These are phyloP conservation scores for Sextonia rubra DNA, from an alignment of 164 flowering plant genomes.

Conservation along the genomic window DNA sequence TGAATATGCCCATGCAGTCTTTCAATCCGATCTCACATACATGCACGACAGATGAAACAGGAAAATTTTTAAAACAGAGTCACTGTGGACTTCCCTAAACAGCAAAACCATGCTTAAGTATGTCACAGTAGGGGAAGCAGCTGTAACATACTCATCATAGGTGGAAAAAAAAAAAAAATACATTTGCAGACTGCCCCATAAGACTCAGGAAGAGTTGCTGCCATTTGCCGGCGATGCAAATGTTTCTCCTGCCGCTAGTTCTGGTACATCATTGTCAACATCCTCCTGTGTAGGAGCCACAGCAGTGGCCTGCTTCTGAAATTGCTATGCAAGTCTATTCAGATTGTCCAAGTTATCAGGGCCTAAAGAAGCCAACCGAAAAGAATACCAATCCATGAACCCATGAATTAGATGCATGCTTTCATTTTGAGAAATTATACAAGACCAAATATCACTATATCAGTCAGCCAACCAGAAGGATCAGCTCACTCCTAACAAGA, in stretches of 20 bases:
- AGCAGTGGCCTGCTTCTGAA: conserved; percentile 49
- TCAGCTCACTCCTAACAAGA: not conserved
- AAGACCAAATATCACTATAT: no score
- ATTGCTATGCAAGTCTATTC: conserved; percentile 63
- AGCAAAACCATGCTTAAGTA: not conserved
- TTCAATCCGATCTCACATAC: no score
- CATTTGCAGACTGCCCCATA: no score
- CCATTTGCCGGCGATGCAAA: conserved; percentile 53
- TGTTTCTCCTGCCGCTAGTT: conserved; percentile 50
- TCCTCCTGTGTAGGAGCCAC: conserved; percentile 34
- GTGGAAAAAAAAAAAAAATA: no score
- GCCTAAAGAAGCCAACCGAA: conserved; percentile 29
- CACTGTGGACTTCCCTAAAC: no score
- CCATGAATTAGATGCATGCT: not conserved
- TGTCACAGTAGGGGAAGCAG: not conserved
- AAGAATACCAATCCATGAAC: not conserved
- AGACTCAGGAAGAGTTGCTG: conserved; percentile 7
- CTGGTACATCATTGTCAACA: conserved; percentile 61
- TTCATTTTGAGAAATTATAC: not conserved
- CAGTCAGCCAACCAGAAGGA: no score
- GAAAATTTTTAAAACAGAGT: no score
- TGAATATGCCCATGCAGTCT: no score
- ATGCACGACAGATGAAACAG: no score
- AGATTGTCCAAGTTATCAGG: conserved; percentile 69
- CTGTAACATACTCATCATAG: no score